A percentile compares a stretch with the other conserved stretches of the same genome.
phyloP scores from a whole-genome alignment of 139 green algal species.

The Chlamydomonas sp. region DNA sequence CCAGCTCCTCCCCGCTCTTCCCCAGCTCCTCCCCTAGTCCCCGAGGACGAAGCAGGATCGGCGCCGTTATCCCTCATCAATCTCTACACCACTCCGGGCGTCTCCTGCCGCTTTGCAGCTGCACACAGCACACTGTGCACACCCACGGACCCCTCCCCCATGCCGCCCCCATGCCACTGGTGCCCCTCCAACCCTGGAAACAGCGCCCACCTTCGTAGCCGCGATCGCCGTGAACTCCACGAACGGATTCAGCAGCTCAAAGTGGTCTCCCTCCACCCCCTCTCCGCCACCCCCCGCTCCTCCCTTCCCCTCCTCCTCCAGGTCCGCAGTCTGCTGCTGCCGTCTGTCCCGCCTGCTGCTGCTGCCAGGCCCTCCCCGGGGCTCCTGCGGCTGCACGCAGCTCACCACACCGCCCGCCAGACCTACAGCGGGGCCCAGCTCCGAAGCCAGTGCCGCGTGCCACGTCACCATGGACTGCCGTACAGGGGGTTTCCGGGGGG shows the following conservation, averaged over 20 bases:
- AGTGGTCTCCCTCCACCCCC: too few relatives aligned
- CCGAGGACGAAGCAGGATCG: too few relatives aligned
- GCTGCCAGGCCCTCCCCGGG: neutral
- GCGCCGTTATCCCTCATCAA: too few relatives aligned
- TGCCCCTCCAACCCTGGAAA: neutral
- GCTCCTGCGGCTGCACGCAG: conserved; percentile 3
- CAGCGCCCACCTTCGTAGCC: neutral
- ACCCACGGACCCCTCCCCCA: neutral
- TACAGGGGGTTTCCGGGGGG: neutral
- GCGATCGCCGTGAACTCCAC: conserved; percentile 22
- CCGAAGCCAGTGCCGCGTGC: conserved; percentile 6
- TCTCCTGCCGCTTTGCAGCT: too few relatives aligned
- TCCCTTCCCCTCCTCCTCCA: neutral
- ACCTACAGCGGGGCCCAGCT: neutral
- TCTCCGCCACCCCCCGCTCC: too few relatives aligned
- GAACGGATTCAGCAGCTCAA: conserved; percentile 12
- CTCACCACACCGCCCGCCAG: conserved; percentile 18
- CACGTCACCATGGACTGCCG: conserved; percentile 2
- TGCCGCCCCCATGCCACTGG: neutral
- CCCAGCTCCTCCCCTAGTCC: too few relatives aligned
- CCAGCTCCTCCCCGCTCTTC: too few relatives aligned
- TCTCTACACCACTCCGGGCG: too few relatives aligned
- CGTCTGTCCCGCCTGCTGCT: neutral
- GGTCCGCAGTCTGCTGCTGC: neutral
- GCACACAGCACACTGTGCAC: too few relatives aligned